Evolutionary conservation across 805 yeast species (phyloP), one percentile per base, ranked within the genome.

Genomic region (Hanseniaspora singularis): DNA sequence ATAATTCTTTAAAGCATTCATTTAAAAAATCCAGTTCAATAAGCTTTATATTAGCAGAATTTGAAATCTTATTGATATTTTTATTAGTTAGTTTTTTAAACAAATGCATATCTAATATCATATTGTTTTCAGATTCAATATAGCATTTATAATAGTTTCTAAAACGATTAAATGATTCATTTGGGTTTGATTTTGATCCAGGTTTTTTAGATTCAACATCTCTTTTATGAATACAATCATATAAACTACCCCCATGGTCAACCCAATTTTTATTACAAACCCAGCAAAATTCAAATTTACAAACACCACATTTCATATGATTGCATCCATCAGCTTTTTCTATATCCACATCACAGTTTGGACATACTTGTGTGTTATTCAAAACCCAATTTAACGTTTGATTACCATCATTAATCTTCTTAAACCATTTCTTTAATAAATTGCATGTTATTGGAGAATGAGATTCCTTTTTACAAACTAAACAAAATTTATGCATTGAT

Each of bases 281-380:
- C 98, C 98, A 92, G 62, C 98, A 92, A 58, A 87, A 92, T 59
- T 88, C 84, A 59, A 74, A 64, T 11, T 61, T 58, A 61, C 98
- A 92, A 50, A 76, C 79, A 3, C 74, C 68, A 61, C 98, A 92
- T 1, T 77, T 72, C 95, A 92, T 89, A 64, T 92, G 98, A 63
- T 89, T 89, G 64, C 98, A 92, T 0, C 98, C 98, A 19, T 96
- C 97, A 58, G 82, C 82, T 56, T 89, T 87, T 59, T 92, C 96
- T 52, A 89, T 92, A 24, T 77, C 67, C 1, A 86, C 67, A 9
- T 66, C 65, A 65, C 98, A 92, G 56, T 75, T 74, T 0, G 96
- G 94, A 61, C 98, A 92, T 38, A 74, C 73, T 54, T 85, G 80
- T 1, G 98, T 86, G 60, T 89, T 79, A 3, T 81, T 77, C 3